Percentiles rank a stretch among this genome's conserved stretches.
Evolutionary conservation across 306 rosid species (phyloP).

Genomic region (Sicyos edulis): DNA sequence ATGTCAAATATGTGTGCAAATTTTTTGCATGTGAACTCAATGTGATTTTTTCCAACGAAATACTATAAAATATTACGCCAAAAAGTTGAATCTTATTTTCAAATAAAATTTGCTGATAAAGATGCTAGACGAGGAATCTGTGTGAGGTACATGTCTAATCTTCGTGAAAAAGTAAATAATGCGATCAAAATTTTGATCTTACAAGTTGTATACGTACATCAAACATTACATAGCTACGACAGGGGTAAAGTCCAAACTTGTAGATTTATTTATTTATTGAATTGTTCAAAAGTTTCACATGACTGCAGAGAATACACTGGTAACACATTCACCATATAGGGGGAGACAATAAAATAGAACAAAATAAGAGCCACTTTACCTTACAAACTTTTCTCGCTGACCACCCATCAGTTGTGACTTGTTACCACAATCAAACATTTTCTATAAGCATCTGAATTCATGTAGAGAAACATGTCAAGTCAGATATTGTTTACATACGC

Average conservation of each 20-base stretch:
- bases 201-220: background rate
- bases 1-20: too few relatives aligned
- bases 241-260: background rate
- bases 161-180: background rate
- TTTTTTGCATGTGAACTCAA: too few relatives aligned
- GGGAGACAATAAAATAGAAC: slow-evolving; percentile 6
- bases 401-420: slow-evolving; percentile 66
- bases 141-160: background rate
- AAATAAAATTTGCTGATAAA: background rate
- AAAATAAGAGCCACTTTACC: slow-evolving; percentile 42
- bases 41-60: too few relatives aligned
- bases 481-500: background rate
- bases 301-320: background rate
- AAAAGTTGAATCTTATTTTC: background rate
- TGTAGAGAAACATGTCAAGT: slow-evolving; percentile 21
- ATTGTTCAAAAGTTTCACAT: background rate
- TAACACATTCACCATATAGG: background rate
- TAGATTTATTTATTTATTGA: background rate
- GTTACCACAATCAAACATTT: slow-evolving; percentile 66
- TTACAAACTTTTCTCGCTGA: slow-evolving; percentile 67
- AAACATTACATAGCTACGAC: background rate
- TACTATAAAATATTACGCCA: background rate
- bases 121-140: background rate
- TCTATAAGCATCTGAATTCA: slow-evolving; percentile 31
- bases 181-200: background rate